Evolutionary conservation across 2,329 filamentous ascomycete genomes (phyloP).

Genomic region (Colletotrichum magnum): DNA sequence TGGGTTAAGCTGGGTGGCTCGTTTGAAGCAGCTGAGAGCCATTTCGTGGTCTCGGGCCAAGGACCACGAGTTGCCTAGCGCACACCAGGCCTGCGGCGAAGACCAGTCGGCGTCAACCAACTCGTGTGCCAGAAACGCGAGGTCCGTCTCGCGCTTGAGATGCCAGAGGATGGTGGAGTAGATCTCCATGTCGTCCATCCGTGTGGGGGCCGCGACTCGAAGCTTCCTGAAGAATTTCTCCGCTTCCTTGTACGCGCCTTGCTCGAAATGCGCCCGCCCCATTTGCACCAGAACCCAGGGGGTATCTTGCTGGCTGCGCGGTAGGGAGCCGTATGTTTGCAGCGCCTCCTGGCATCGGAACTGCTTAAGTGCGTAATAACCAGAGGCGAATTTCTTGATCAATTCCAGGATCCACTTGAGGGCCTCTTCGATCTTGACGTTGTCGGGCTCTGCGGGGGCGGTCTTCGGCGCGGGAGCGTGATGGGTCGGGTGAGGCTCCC

Average conservation of each 20-base stretch:
- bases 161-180: conserved; percentile 99
- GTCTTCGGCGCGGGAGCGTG: conserved; percentile 53
- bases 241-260: conserved; percentile 86
- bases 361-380: conserved; percentile 82
- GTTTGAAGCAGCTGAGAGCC: conserved; percentile 93
- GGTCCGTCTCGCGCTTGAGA: conserved; percentile 89
- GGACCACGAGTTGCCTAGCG: conserved; percentile 94
- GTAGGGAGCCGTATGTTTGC: conserved; percentile 78
- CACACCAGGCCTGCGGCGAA: conserved; percentile 96
- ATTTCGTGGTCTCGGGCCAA: conserved; percentile 94
- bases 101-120: conserved; percentile 89
- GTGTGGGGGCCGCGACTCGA: conserved; percentile 83
- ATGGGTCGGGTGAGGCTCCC: conserved; percentile 55
- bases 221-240: conserved; percentile 89
- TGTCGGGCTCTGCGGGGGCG: conserved; percentile 62
- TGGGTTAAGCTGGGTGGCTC: conserved; percentile 90
- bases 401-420: conserved; percentile 84
- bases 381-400: conserved; percentile 84
- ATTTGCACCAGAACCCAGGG: conserved; percentile 95
- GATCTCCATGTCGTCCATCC: conserved; percentile 95
- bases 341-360: conserved; percentile 86
- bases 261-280: conserved; percentile 92
- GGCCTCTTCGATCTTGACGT: conserved; percentile 79
- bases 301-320: conserved; percentile 84
- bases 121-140: conserved; percentile 93